Evolutionary conservation across 2,329 filamentous ascomycete genomes (phyloP), one percentile per base, ranked within the genome.

Genomic region (Fonsecaea erecta): DNA sequence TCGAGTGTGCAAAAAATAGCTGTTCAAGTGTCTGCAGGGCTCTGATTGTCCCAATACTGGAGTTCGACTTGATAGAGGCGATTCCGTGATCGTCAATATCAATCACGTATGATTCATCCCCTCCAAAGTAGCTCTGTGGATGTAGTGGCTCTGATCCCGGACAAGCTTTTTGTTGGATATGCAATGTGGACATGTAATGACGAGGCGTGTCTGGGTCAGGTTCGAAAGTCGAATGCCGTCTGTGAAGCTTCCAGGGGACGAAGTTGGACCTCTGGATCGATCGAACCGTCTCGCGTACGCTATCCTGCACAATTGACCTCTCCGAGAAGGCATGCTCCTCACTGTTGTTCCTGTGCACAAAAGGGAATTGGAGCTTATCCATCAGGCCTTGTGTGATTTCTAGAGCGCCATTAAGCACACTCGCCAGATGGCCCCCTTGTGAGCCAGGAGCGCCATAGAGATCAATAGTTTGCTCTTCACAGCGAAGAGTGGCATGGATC

Each of bases 221-320:
- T 60, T 75, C 73, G 54, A 72, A 75, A 12, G 56, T 26, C 11
- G 65, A 62, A 52, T 71, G 68, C 34, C 73, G 68, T 53, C 66
- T 65, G 62, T 75, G 66, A 51, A 75, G 71, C 52, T 74, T 75
- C 74, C 73, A 75, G 1, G 74, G 74, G 6, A 75, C 72, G 56
- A 75, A 73, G 28, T 66, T 73, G 30, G 64, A 71, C n/a, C 60
- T 3, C 9, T 56, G 46, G 21, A 73, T 70, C 18, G 67, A 62
- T 24, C 64, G 65, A 28, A 69, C 53, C 11, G 71, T 69, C 5
- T 70, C 60, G 28, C 65, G 65, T 6, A 73, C 71, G 9, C 71
- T 72, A 14, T 63, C 56, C 26, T 64, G 60, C 8, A 73, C 55
- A 11, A 73, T 65, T 8, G 65, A 63, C 14, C 53, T 62, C 51